Evolutionary conservation across 352 stramenopile genomes (phyloP).

Genomic region (Stephanocyclus meneghinianus): DNA sequence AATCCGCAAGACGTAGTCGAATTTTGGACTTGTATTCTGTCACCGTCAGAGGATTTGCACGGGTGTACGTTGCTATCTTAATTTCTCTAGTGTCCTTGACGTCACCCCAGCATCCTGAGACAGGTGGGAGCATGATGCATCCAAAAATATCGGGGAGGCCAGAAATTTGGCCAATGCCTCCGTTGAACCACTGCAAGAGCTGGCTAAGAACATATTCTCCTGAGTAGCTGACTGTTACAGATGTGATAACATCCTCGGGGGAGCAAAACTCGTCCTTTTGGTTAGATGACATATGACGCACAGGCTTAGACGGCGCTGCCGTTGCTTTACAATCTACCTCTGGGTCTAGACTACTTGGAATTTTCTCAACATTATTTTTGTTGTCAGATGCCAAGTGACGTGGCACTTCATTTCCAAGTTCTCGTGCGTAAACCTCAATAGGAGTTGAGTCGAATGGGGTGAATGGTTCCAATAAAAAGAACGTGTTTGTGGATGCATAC

Average conservation of each 20-base stretch:
- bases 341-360: background rate
- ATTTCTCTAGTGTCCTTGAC: slow-evolving; percentile 42
- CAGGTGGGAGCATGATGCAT: slow-evolving; percentile 72
- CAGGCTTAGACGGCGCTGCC: slow-evolving; percentile 3
- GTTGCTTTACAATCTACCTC: background rate
- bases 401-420: slow-evolving; percentile 64
- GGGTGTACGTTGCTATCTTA: slow-evolving; percentile 54
- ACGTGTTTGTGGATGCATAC: slow-evolving; percentile 85
- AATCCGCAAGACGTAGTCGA: slow-evolving; percentile 71
- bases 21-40: slow-evolving; percentile 57
- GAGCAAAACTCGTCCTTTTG: slow-evolving; percentile 51
- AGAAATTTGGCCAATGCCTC: slow-evolving; percentile 74
- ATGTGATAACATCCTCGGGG: slow-evolving; percentile 79
- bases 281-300: background rate
- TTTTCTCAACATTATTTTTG: background rate
- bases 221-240: slow-evolving; percentile 75
- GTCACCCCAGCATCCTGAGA: slow-evolving; percentile 69
- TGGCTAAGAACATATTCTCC: slow-evolving; percentile 83
- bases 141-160: slow-evolving; percentile 77
- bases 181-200: slow-evolving; percentile 83
- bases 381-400: slow-evolving; percentile 37
- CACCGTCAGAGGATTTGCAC: slow-evolving; percentile 39
- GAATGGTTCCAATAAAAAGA: slow-evolving; percentile 81
- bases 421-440: slow-evolving; percentile 83
- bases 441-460: slow-evolving; percentile 71